Evolutionary conservation across 805 yeast species (phyloP).

Genomic region (Dipodascopsis uninucleata): DNA sequence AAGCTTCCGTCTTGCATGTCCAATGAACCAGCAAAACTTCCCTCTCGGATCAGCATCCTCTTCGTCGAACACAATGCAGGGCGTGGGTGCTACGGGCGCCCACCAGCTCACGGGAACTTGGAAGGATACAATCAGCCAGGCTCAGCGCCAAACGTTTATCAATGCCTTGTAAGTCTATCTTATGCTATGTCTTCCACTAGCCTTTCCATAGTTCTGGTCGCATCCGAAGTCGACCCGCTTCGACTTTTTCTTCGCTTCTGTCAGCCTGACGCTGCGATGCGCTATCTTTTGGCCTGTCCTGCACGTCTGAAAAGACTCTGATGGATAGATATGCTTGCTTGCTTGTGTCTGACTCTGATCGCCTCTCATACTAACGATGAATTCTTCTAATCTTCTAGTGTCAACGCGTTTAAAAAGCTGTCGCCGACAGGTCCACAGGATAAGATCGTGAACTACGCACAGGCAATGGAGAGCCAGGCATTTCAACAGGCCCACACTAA

Average conservation of each 20-base stretch:
- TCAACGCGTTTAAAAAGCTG: constrained; percentile 13
- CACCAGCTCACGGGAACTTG: constrained; percentile 14
- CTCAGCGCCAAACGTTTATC: constrained; percentile 18
- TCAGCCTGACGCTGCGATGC: not conserved
- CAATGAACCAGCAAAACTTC: constrained; percentile 6
- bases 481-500: constrained; percentile 18
- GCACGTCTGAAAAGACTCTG: not conserved
- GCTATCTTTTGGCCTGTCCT: not conserved
- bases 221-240: not conserved
- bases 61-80: not conserved
- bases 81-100: constrained; percentile 1
- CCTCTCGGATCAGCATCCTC: constrained; percentile 1
- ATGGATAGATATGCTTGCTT: not conserved
- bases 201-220: not conserved
- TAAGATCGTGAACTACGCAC: constrained; percentile 17
- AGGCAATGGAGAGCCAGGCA: constrained; percentile 22
- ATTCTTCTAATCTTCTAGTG: constrained; percentile 7
- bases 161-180: constrained; percentile 11
- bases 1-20: no score
- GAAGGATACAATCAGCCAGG: constrained; percentile 13
- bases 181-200: not conserved
- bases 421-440: constrained; percentile 19
- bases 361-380: not conserved
- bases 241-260: not conserved
- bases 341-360: not conserved